These are phyloP conservation scores for Kwoniella heveanensis DNA, from an alignment of 768 basidiomycete species.

Conservation along the genomic window DNA sequence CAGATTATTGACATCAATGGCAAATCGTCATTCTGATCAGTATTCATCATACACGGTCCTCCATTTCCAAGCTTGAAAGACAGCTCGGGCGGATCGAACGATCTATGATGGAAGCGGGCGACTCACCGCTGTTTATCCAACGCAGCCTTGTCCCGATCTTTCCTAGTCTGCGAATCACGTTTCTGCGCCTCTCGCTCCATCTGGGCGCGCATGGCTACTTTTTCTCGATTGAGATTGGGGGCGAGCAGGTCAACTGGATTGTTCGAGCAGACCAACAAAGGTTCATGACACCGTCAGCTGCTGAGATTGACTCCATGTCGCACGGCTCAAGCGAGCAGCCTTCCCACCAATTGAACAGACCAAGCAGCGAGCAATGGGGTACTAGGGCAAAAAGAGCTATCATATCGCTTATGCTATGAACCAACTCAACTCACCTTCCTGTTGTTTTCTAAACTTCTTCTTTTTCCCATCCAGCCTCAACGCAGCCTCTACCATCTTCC, in stretches of 20 bases:
- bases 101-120: not conserved
- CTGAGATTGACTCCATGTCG: too few relatives aligned
- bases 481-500: constrained; percentile 45
- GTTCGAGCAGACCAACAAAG: too few relatives aligned
- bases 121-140: constrained; percentile 54
- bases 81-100: too few relatives aligned
- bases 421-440: constrained; percentile 38
- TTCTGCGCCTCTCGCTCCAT: constrained; percentile 49
- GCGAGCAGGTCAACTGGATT: constrained; percentile 56
- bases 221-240: constrained; percentile 53
- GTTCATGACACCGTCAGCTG: too few relatives aligned
- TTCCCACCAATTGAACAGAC: too few relatives aligned
- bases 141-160: constrained; percentile 50
- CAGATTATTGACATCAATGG: too few relatives aligned
- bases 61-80: too few relatives aligned
- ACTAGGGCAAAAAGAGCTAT: too few relatives aligned
- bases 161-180: constrained; percentile 36
- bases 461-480: constrained; percentile 49
- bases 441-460: constrained; percentile 53
- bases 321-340: too few relatives aligned
- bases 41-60: too few relatives aligned
- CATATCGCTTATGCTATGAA: not conserved
- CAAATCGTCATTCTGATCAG: too few relatives aligned
- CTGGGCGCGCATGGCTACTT: constrained; percentile 45
- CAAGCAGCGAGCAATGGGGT: too few relatives aligned